Evolutionary conservation across 371 early-diverging fungal species (phyloP).

Genomic region (Coemansia sp.): DNA sequence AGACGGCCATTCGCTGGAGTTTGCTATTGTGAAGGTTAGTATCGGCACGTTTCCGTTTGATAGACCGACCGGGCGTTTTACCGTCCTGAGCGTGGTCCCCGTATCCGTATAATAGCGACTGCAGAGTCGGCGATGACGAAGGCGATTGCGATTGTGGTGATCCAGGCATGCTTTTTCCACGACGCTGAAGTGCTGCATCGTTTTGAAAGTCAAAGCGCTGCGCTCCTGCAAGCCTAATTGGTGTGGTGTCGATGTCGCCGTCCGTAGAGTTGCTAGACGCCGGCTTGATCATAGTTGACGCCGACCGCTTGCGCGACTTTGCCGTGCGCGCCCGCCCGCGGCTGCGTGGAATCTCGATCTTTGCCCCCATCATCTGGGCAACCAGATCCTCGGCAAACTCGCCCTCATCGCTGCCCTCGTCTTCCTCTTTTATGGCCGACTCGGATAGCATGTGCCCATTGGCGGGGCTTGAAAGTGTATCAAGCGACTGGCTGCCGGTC

Average conservation of each 20-base stretch:
- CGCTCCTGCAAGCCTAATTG: not conserved
- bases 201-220: not conserved
- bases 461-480: not conserved
- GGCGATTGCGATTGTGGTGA: conserved; percentile 23
- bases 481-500: not conserved
- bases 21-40: conserved; percentile 9
- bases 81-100: not conserved
- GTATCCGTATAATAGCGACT: conserved; percentile 31
- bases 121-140: conserved; percentile 36
- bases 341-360: conserved; percentile 10
- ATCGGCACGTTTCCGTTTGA: conserved; percentile 27
- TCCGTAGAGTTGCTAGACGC: not conserved
- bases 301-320: conserved; percentile 30
- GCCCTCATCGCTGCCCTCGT: conserved; percentile 7
- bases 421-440: not conserved
- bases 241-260: not conserved
- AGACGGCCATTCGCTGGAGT: conserved; percentile 37
- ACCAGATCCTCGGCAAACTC: conserved; percentile 26
- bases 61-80: not conserved
- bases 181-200: conserved; percentile 5
- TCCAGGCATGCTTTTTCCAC: conserved; percentile 42
- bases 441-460: not conserved
- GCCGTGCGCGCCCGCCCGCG: conserved; percentile 12
- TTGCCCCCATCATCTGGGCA: conserved; percentile 26
- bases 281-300: conserved; percentile 18